Evolutionary conservation across 495 filamentous ascomycete genomes (phyloP), one percentile per base, ranked within the genome.

Genomic region (Talaromyces trachyspermus): DNA sequence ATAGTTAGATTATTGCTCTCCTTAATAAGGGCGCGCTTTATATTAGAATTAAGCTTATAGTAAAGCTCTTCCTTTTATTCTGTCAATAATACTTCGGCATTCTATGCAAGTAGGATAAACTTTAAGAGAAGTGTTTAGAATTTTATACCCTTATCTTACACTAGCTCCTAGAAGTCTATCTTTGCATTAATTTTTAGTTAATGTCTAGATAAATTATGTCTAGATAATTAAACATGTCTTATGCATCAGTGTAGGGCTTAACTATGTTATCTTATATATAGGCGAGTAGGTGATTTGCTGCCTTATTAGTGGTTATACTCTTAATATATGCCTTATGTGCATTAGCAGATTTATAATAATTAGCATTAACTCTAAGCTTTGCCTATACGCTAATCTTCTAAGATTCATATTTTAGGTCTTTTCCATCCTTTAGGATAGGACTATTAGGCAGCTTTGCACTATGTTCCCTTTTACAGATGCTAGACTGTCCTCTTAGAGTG

Each of bases 51-150:
- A 1, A 50, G 7, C n/a, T 36, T 17, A 14, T 27, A 9, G 26
- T 45, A 46, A 2, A 51, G 14, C 19, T 45, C 29, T 3, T 38
- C 41, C 27, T 51, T 51, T 43, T 19, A 51, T 2, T 40, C 17
- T 3, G 26, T 33, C 11, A 4, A 48, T 7, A n/a, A n/a, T n/a
- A n/a, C n/a, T 5, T 25, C 36, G 1, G 44, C 33, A 22, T 52
- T 44, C 4, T 19, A n/a, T 5, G 44, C 44, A 25, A 48, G 27
- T 4, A 48, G 33, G 0, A 33, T 18, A 14, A 52, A 52, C 18
- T 52, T 36, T 11, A 36, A 17, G 24, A 52, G 50, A 22, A 48
- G 43, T 5, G 48, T 38, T 6, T 52, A 25, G 38, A 48, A 52
- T 3, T 35, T 11, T 7, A 36, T 43, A 20, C 4, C 15, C 1